Percentiles rank a stretch among this genome's conserved stretches.
Evolutionary conservation across 257 asterid species (phyloP).

Genomic region (Nicotiana obtusifolia): DNA sequence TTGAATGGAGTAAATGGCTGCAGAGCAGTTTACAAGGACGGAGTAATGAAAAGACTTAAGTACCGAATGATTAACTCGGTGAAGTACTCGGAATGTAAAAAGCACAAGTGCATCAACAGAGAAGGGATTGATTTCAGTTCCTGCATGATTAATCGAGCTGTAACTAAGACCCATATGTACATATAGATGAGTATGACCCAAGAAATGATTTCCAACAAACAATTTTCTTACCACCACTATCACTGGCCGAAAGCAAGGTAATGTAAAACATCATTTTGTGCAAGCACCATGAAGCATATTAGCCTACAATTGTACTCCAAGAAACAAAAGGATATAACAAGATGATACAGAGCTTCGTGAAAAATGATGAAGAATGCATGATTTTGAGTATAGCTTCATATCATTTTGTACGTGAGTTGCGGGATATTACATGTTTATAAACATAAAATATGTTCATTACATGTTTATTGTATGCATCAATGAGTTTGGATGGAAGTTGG

Average conservation of each 20-base stretch:
- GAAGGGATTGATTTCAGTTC: constrained; percentile 85
- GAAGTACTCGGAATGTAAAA: constrained; percentile 75
- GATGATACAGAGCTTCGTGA: not conserved
- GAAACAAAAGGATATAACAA: not conserved
- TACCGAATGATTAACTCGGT: constrained; percentile 92
- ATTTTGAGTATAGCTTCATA: no score
- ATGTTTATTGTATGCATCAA: no score
- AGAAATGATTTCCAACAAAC: not conserved
- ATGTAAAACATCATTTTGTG: not conserved
- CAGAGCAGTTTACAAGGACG: constrained; percentile 1
- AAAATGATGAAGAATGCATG: no score
- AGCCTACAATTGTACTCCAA: not conserved
- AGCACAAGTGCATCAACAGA: constrained; percentile 90
- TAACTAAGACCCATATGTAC: not conserved
- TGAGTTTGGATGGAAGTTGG: no score
- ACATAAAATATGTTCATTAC: no score
- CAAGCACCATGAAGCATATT: not conserved
- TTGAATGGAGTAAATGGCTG: not conserved
- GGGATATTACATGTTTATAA: no score
- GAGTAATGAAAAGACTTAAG: constrained; percentile 15
- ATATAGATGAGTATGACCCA: not conserved
- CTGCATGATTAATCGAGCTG: constrained; percentile 31
- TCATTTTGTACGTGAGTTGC: no score
- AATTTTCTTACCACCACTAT: not conserved
- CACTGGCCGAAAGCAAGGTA: not conserved